A percentile compares a stretch with the other conserved stretches of the same genome.
Evolutionary conservation across 805 yeast genomes (phyloP).

Genomic region (Jamesozyma jinghongensis): DNA sequence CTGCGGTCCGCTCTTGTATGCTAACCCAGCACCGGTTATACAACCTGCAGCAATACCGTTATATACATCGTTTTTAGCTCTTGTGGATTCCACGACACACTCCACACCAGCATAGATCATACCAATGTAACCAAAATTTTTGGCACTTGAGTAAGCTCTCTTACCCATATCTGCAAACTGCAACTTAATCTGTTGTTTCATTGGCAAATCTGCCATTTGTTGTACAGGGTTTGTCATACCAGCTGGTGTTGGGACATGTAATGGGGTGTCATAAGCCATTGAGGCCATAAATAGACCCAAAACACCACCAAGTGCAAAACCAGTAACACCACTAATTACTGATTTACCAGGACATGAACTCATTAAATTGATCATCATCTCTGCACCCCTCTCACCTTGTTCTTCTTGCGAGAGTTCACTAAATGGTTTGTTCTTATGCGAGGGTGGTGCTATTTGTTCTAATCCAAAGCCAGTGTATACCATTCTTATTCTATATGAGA

Average conservation of each 20-base stretch:
- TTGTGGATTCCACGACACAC: conserved; percentile 71
- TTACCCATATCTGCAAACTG: conserved; percentile 90
- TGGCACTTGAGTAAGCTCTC: conserved; percentile 81
- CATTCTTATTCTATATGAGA: conserved; percentile 21
- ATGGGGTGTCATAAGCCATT: conserved; percentile 37
- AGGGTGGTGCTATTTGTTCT: conserved; percentile 33
- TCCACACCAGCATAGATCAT: conserved; percentile 87
- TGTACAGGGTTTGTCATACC: conserved; percentile 26
- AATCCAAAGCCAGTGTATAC: conserved; percentile 37
- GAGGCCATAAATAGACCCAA: conserved; percentile 91
- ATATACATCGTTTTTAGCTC: conserved; percentile 87
- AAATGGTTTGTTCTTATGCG: conserved; percentile 37
- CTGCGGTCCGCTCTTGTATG: conserved; percentile 87
- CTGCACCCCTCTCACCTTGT: conserved; percentile 86
- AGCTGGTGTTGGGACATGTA: conserved; percentile 27
- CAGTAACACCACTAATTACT: conserved; percentile 83
- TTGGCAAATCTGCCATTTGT: conserved; percentile 73
- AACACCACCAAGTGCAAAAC: conserved; percentile 90
- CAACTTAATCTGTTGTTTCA: conserved; percentile 83
- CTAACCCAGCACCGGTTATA: conserved; percentile 92
- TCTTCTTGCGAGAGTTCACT: conserved; percentile 81
- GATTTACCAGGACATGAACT: conserved; percentile 94
- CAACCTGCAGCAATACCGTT: conserved; percentile 94
- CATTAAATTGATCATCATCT: conserved; percentile 74
- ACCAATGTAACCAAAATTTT: conserved; percentile 90